These are phyloP conservation scores for Pseudotulostoma volvatum DNA, from an alignment of 495 filamentous ascomycete genomes.

Conservation along the genomic window DNA sequence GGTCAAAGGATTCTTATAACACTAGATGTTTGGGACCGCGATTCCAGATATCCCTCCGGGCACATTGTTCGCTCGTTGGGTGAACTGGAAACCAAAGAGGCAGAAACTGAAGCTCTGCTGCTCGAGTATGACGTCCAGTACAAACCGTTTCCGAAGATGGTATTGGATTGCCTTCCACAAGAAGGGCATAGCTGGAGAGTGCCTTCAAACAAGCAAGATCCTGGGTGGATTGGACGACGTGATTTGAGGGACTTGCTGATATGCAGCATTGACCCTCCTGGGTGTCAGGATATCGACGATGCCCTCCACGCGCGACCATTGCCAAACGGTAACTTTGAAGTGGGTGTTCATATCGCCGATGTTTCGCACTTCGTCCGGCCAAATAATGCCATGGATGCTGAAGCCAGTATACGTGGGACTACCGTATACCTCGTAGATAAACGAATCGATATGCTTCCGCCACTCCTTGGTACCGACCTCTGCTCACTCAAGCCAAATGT, in stretches of 20 bases:
- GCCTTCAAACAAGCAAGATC: conserved; percentile 53
- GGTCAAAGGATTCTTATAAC: conserved; percentile 89
- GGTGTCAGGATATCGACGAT: conserved; percentile 97
- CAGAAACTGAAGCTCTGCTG: conserved; percentile 87
- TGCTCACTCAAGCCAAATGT: conserved; percentile 97
- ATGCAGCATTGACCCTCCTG: conserved; percentile 92
- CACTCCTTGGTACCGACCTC: conserved; percentile 84
- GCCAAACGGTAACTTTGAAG: conserved; percentile 88
- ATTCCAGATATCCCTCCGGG: conserved; percentile 79
- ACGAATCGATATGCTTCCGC: conserved; percentile 97
- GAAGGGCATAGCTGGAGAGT: conserved; percentile 95
- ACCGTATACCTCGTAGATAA: conserved; percentile 98
- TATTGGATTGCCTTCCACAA: conserved; percentile 76
- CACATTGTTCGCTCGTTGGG: conserved; percentile 90
- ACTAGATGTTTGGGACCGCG: conserved; percentile 87
- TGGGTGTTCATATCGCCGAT: conserved; percentile 97
- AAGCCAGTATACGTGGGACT: conserved; percentile 83
- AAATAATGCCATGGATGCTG: conserved; percentile 89
- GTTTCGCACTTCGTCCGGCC: conserved; percentile 97
- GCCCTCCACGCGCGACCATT: conserved; percentile 74
- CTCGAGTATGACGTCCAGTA: conserved; percentile 97
- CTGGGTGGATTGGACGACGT: conserved; percentile 67
- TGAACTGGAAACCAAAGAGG: conserved; percentile 84
- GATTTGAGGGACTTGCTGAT: conserved; percentile 77
- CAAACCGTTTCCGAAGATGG: conserved; percentile 86